Evolutionary conservation across 768 basidiomycete genomes (phyloP).

Genomic region (Gymnopilus junonius): DNA sequence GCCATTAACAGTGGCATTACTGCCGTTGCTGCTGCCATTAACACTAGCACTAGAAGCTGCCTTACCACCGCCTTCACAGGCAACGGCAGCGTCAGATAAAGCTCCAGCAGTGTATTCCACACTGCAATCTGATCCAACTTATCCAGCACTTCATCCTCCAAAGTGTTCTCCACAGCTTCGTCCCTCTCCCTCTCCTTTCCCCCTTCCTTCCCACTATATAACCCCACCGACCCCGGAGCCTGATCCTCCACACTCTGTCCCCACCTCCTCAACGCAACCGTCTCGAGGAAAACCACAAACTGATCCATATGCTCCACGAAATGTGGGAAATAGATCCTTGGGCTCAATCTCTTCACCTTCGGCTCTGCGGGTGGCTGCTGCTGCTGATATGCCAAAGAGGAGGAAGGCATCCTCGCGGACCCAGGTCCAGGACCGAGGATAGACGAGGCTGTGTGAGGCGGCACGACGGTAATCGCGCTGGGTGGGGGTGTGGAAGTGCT

Average conservation of each 20-base stretch:
- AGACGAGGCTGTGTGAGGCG: not conserved
- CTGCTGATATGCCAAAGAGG: not conserved
- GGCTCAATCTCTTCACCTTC: conserved; percentile 68
- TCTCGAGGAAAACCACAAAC: conserved; percentile 89
- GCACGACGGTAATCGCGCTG: conserved; percentile 2
- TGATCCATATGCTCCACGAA: conserved; percentile 88
- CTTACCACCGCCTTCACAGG: conserved; percentile 11
- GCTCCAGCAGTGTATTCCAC: conserved; percentile 95
- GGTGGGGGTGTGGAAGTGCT: conserved; percentile 33
- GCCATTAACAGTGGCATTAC: not conserved
- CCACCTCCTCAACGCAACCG: conserved; percentile 81
- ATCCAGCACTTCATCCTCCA: conserved; percentile 51
- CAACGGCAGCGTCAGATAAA: conserved; percentile 75
- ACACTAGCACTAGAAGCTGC: not conserved
- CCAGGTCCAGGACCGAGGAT: not conserved
- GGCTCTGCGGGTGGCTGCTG: conserved; percentile 25
- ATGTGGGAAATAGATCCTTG: conserved; percentile 88
- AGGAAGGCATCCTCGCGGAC: not conserved
- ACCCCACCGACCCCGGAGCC: conserved; percentile 26
- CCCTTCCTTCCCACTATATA: conserved; percentile 19
- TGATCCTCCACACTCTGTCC: conserved; percentile 64
- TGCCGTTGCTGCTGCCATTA: not conserved
- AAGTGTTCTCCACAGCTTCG: not conserved
- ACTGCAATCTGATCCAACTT: conserved; percentile 78
- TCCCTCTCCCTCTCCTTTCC: conserved; percentile 4